These are phyloP conservation scores for Ganoderma resinaceum DNA, from an alignment of 1,284 basidiomycete genomes.

Conservation along the genomic window DNA sequence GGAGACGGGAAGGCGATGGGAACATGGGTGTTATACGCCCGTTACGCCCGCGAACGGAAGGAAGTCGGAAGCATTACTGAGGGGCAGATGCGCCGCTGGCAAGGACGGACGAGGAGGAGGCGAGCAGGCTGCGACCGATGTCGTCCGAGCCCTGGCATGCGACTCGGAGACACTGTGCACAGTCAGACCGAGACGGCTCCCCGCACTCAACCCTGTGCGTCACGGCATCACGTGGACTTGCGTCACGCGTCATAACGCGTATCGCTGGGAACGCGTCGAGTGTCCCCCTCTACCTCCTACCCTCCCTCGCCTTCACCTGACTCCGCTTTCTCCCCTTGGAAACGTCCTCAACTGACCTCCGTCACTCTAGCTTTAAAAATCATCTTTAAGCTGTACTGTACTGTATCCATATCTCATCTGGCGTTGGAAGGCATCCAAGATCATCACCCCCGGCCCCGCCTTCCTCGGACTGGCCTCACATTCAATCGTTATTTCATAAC, in stretches of 20 bases:
- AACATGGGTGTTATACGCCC: constrained; percentile 17
- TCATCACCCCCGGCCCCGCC: neutral
- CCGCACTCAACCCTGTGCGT: neutral
- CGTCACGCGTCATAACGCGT: constrained; percentile 29
- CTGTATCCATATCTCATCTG: neutral
- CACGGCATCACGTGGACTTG: constrained; percentile 8
- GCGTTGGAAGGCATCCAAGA: neutral
- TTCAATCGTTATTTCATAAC: neutral
- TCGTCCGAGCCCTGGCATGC: neutral
- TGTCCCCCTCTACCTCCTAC: constrained; percentile 2
- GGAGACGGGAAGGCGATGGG: constrained; percentile 1
- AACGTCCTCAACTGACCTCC: neutral
- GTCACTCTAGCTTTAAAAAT: neutral
- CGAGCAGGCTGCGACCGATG: constrained; percentile 4
- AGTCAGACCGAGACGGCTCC: neutral
- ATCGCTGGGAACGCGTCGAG: constrained; percentile 20
- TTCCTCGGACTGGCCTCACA: neutral
- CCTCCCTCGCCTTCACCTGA: neutral
- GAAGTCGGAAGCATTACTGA: constrained; percentile 2
- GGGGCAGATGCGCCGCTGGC: neutral
- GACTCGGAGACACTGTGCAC: neutral
- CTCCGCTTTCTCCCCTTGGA: neutral
- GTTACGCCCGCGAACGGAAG: constrained; percentile 13
- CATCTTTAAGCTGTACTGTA: neutral
- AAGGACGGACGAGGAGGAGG: neutral